Evolutionary conservation across 768 basidiomycete genomes (phyloP).

Genomic region (Gautieria morchelliformis): DNA sequence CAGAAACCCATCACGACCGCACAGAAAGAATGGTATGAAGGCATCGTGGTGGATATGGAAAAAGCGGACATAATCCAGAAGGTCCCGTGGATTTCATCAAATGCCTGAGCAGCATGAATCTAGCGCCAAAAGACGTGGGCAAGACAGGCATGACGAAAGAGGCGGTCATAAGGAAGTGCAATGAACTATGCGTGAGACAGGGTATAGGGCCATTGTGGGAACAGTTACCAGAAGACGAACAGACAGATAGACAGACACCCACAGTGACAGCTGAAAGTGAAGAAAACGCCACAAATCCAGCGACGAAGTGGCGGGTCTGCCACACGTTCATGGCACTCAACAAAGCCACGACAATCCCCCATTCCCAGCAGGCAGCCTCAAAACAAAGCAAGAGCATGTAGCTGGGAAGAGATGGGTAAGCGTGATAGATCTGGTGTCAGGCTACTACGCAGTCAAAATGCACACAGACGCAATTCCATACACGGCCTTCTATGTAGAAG

Average conservation of each 20-base stretch:
- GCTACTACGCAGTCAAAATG: slow-evolving; percentile 22
- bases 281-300: too few species aligned
- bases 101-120: slow-evolving; percentile 23
- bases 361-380: slow-evolving; percentile 25
- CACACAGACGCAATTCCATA: slow-evolving; percentile 3
- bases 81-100: slow-evolving; percentile 25
- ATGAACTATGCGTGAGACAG: slow-evolving; percentile 23
- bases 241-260: neutral
- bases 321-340: slow-evolving; percentile 29
- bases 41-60: slow-evolving; percentile 25
- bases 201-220: slow-evolving; percentile 13
- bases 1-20: slow-evolving; percentile 24
- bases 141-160: neutral
- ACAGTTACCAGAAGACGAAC: neutral
- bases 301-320: slow-evolving; percentile 27
- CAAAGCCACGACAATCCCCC: slow-evolving; percentile 11
- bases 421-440: slow-evolving; percentile 30
- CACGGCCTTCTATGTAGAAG: slow-evolving; percentile 26
- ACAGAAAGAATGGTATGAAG: slow-evolving; percentile 23
- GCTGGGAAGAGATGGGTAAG: slow-evolving; percentile 27
- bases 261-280: neutral
- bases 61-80: slow-evolving; percentile 24
- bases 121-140: slow-evolving; percentile 30
- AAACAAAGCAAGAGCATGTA: slow-evolving; percentile 27
- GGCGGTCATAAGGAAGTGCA: slow-evolving; percentile 20